Conservation (phyloP, 768 basidiomycete species). For the Rhodosporidiobolus odoratus region DNA sequence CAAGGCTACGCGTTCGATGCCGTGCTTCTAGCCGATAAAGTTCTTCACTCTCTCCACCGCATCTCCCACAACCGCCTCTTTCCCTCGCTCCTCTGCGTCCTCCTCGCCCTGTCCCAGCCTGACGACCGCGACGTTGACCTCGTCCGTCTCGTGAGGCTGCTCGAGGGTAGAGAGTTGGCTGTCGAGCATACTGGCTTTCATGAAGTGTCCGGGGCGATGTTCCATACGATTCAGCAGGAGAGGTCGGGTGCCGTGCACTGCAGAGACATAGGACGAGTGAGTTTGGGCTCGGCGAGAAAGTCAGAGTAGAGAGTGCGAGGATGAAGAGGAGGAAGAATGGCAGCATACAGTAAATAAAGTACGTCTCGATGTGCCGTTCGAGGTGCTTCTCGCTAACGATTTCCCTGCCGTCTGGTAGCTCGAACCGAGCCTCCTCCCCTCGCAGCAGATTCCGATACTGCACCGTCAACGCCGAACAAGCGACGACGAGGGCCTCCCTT, state of each 20-base stretch:
- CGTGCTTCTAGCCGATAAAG: not conserved
- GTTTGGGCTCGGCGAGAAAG: not conserved
- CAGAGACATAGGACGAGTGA: not conserved
- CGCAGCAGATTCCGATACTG: slow-evolving; percentile 77
- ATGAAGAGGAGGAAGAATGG: not conserved
- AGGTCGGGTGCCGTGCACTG: slow-evolving; percentile 57
- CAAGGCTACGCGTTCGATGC: no score
- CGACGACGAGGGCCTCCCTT: slow-evolving; percentile 63
- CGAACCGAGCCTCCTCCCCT: slow-evolving; percentile 49
- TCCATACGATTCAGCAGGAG: slow-evolving; percentile 61
- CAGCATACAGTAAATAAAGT: slow-evolving; percentile 64
- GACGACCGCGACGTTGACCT: slow-evolving; percentile 31
- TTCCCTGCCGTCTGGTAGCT: slow-evolving; percentile 28
- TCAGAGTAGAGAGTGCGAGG: not conserved
- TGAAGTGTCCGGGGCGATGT: slow-evolving; percentile 67
- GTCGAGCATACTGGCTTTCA: slow-evolving; percentile 75
- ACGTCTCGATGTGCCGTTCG: slow-evolving; percentile 54
- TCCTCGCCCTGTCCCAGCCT: slow-evolving; percentile 20
- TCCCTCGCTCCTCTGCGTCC: slow-evolving; percentile 22
- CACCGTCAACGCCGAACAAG: slow-evolving; percentile 76
- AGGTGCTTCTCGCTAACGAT: slow-evolving; percentile 15
- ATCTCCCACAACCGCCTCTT: slow-evolving; percentile 15
- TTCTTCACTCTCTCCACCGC: slow-evolving; percentile 3
- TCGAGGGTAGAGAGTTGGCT: slow-evolving; percentile 70
- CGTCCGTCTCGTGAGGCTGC: slow-evolving; percentile 51